Conservation (phyloP, 202 grass and related monocot species). For the Digitaria exilis region DNA sequence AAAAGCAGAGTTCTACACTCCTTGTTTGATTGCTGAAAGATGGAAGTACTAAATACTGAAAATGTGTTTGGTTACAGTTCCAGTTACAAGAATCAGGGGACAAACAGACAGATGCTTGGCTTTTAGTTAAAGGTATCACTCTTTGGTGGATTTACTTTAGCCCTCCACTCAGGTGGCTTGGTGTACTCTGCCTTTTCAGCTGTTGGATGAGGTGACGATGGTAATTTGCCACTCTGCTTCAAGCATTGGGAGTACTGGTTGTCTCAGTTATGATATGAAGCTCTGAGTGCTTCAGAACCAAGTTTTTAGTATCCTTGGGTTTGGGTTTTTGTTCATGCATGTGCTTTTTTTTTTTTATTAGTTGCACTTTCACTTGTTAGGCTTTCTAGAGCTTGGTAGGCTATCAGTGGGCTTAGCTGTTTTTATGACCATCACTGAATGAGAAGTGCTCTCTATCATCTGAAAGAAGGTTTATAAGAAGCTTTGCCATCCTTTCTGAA, state of each 20-base stretch:
- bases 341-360: not conserved
- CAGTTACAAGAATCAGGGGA: slow-evolving; percentile 26
- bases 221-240: slow-evolving; percentile 25
- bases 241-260: not conserved
- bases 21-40: slow-evolving; percentile 6
- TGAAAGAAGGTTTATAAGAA: not conserved
- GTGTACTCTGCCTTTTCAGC: slow-evolving; percentile 6
- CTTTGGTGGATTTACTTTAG: slow-evolving; percentile 43
- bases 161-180: slow-evolving; percentile 21
- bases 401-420: not conserved
- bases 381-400: not conserved
- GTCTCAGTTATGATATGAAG: not conserved
- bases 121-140: slow-evolving; percentile 35
- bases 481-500: not conserved
- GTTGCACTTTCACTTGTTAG: not conserved
- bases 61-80: slow-evolving; percentile 5
- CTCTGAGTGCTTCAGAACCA: not conserved
- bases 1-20: not conserved
- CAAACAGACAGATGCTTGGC: slow-evolving; percentile 13
- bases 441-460: slow-evolving; percentile 5
- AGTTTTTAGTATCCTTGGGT: not conserved
- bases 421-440: not conserved
- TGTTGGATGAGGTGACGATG: not conserved
- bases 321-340: not conserved
- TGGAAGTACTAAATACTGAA: not conserved